A percentile compares a stretch with the other conserved stretches of the same genome.
Evolutionary conservation across 2,329 filamentous ascomycete genomes (phyloP).

Genomic region (Fusarium tupiense): DNA sequence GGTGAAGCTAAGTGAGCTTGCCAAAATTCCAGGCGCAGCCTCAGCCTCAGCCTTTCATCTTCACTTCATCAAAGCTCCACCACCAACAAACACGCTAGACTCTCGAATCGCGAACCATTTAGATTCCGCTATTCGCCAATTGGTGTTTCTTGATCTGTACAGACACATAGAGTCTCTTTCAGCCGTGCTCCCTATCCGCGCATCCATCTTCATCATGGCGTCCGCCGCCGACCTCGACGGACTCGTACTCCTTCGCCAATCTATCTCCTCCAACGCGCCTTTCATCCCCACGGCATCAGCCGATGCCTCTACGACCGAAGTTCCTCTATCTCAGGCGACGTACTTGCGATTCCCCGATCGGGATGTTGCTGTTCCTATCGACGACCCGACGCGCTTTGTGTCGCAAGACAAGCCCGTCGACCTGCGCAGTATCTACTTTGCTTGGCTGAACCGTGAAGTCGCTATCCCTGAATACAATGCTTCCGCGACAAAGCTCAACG

Average conservation of each 20-base stretch:
- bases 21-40: constrained; percentile 39
- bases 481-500: constrained; percentile 81
- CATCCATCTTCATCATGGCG: constrained; percentile 59
- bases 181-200: constrained; percentile 4
- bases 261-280: constrained; percentile 75
- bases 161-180: not conserved
- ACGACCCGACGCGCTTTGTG: constrained; percentile 83
- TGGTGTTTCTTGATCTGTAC: not conserved
- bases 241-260: constrained; percentile 83
- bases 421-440: constrained; percentile 94
- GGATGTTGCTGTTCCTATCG: constrained; percentile 73
- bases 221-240: constrained; percentile 72
- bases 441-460: constrained; percentile 92
- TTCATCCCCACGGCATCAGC: constrained; percentile 79
- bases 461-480: constrained; percentile 92
- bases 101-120: not conserved
- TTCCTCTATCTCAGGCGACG: constrained; percentile 77
- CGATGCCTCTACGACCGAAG: constrained; percentile 69
- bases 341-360: constrained; percentile 77
- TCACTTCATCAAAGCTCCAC: constrained; percentile 18
- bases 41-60: constrained; percentile 43
- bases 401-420: constrained; percentile 81
- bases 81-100: not conserved
- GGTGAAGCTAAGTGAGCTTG: constrained; percentile 26
- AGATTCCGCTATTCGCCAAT: not conserved